Conservation (phyloP, 208 protist genomes). For the Angomonas ambiguus region DNA sequence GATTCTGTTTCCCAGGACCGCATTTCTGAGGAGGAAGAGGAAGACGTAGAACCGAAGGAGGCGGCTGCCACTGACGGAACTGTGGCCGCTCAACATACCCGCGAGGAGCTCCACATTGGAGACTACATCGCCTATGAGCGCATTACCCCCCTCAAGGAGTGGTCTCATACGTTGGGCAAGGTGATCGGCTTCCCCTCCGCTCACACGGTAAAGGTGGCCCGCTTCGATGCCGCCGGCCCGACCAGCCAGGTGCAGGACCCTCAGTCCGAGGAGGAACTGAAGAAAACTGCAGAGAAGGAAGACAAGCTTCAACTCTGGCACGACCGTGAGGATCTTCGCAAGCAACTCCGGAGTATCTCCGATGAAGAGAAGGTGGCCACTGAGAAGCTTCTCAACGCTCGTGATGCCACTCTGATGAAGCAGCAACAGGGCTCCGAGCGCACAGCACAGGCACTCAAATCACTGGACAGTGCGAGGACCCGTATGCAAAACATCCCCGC, state of each 20-base stretch:
- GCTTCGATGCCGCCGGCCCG: constrained; percentile 48
- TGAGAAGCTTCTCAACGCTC: constrained; percentile 39
- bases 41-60: constrained; percentile 10
- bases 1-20: background rate
- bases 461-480: constrained; percentile 40
- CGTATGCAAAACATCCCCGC: constrained; percentile 30
- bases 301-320: constrained; percentile 42
- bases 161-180: constrained; percentile 54
- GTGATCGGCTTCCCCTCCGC: constrained; percentile 50
- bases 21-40: background rate
- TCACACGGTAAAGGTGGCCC: constrained; percentile 46
- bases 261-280: constrained; percentile 39
- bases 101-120: constrained; percentile 43
- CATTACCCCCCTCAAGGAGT: constrained; percentile 41
- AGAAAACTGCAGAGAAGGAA: constrained; percentile 29
- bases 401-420: constrained; percentile 41
- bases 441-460: constrained; percentile 30
- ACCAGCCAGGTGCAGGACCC: constrained; percentile 27
- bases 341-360: constrained; percentile 31
- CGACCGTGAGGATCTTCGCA: constrained; percentile 42
- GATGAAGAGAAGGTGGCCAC: constrained; percentile 47
- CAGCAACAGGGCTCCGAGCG: constrained; percentile 29
- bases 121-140: constrained; percentile 76
- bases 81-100: constrained; percentile 14
- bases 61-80: constrained; percentile 1